Percentiles rank a stretch among this genome's conserved stretches.
Evolutionary conservation across 495 filamentous ascomycete genomes (phyloP).

Genomic region (Sordaria brevicollis): DNA sequence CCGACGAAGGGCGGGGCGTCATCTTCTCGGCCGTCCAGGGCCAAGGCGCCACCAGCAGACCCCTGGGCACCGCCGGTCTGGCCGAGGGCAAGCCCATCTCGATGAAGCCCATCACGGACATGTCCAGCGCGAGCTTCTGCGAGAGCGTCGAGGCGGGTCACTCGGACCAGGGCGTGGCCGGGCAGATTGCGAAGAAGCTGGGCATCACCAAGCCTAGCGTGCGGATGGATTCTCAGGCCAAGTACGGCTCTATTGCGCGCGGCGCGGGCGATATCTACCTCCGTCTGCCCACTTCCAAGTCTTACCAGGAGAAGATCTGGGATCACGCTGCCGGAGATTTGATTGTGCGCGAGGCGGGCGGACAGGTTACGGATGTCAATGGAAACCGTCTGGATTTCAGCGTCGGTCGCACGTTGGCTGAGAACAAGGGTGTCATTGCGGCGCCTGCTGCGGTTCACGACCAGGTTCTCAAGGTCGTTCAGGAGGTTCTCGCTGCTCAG

Average conservation of each 20-base stretch:
- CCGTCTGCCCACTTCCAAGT: slow-evolving; percentile 67
- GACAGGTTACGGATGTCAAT: slow-evolving; percentile 75
- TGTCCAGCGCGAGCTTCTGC: slow-evolving; percentile 78
- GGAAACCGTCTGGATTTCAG: slow-evolving; percentile 77
- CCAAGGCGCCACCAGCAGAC: slow-evolving; percentile 65
- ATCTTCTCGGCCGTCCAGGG: slow-evolving; percentile 72
- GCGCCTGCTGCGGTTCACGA: slow-evolving; percentile 65
- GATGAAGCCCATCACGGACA: slow-evolving; percentile 67
- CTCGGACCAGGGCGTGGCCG: slow-evolving; percentile 77
- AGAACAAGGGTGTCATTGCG: slow-evolving; percentile 89
- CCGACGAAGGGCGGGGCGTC: slow-evolving; percentile 60
- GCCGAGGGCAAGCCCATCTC: slow-evolving; percentile 51
- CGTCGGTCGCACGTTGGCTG: slow-evolving; percentile 71
- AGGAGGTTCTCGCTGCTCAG: slow-evolving; percentile 52
- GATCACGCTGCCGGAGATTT: slow-evolving; percentile 96
- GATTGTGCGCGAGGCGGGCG: slow-evolving; percentile 89
- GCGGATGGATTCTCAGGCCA: slow-evolving; percentile 93
- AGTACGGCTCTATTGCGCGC: slow-evolving; percentile 92
- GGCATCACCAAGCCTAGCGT: slow-evolving; percentile 81
- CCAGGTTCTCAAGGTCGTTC: slow-evolving; percentile 71
- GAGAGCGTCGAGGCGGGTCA: slow-evolving; percentile 91
- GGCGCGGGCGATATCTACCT: slow-evolving; percentile 94
- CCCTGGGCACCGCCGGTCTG: slow-evolving; percentile 51
- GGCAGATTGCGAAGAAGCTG: slow-evolving; percentile 69
- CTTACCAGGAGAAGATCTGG: slow-evolving; percentile 99